Conservation (phyloP, 805 yeast genomes). For the Barnettozyma wickerhamii region DNA sequence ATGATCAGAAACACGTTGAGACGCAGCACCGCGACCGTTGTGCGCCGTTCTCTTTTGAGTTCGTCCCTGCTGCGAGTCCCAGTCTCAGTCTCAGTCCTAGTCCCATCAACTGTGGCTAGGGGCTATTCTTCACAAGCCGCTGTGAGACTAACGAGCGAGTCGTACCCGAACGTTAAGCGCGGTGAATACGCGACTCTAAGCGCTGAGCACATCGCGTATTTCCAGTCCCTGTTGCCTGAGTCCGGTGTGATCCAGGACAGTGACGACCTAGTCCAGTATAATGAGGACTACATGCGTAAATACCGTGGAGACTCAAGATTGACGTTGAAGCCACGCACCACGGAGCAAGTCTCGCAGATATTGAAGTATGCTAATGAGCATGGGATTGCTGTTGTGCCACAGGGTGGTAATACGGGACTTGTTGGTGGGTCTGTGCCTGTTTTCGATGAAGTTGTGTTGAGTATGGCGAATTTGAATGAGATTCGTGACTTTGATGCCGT, state of each 20-base stretch:
- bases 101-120: no score
- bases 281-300: conserved; percentile 94
- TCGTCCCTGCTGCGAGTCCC: background rate
- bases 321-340: conserved; percentile 77
- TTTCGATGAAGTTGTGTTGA: conserved; percentile 82
- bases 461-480: conserved; percentile 66
- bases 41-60: background rate
- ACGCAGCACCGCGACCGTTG: background rate
- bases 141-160: conserved; percentile 57
- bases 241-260: conserved; percentile 46
- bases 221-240: conserved; percentile 53
- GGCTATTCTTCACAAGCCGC: conserved; percentile 19
- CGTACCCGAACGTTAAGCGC: conserved; percentile 58
- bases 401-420: conserved; percentile 95
- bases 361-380: conserved; percentile 75
- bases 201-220: conserved; percentile 53
- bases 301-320: conserved; percentile 83
- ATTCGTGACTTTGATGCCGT: conserved; percentile 77
- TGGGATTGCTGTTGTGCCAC: conserved; percentile 84
- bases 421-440: conserved; percentile 95
- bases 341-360: conserved; percentile 72
- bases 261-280: conserved; percentile 65
- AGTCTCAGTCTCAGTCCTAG: background rate
- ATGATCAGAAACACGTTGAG: background rate
- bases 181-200: conserved; percentile 50